Conservation (phyloP, 345 rosid species). For the Hevea brasiliensis region DNA sequence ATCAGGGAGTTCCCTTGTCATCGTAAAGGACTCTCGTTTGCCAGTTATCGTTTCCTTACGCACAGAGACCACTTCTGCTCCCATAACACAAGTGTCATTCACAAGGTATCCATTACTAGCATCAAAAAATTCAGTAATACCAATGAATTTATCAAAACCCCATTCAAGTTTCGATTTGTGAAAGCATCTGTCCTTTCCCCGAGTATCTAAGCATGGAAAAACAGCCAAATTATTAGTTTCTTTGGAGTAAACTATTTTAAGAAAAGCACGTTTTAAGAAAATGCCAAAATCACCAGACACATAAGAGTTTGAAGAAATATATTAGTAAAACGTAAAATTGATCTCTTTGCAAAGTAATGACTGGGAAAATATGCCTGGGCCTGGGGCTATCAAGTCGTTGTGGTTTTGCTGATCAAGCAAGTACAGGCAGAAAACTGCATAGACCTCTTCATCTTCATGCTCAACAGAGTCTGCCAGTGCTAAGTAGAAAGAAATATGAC, state of each 20-base stretch:
- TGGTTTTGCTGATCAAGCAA: conserved; percentile 47
- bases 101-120: conserved; percentile 38
- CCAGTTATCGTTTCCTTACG: conserved; percentile 34
- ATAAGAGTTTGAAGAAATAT: too few relatives aligned
- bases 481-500: conserved; percentile 54
- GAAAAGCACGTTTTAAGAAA: neutral
- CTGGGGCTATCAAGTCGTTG: conserved; percentile 32
- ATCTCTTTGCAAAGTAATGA: neutral
- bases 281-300: neutral
- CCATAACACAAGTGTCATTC: conserved; percentile 40
- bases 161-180: conserved; percentile 34
- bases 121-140: conserved; percentile 21
- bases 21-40: conserved; percentile 36
- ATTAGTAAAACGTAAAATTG: too few relatives aligned
- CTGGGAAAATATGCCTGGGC: conserved; percentile 32
- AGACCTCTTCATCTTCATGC: conserved; percentile 48
- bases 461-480: conserved; percentile 42
- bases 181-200: conserved; percentile 38
- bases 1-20: conserved; percentile 20
- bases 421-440: conserved; percentile 45
- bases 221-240: neutral
- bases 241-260: too few relatives aligned
- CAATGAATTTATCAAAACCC: conserved; percentile 46
- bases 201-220: conserved; percentile 29
- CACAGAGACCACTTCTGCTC: conserved; percentile 48